These are phyloP conservation scores for Candida corydali DNA, from an alignment of 805 yeast genomes.

Conservation along the genomic window DNA sequence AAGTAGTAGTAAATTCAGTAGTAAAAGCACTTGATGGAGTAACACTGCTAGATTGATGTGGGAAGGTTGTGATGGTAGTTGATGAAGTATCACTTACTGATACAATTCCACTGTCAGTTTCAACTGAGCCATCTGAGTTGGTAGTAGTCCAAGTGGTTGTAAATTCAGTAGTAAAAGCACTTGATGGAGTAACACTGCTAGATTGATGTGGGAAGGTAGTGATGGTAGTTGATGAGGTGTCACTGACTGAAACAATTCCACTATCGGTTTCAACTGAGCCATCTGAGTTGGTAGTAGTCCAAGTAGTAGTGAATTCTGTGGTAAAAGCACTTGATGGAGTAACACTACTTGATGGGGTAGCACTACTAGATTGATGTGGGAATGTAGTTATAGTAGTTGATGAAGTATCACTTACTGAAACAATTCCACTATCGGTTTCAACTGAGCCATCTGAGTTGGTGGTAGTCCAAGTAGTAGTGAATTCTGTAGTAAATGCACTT, in stretches of 20 bases:
- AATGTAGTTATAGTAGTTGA: neutral
- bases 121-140: slow-evolving; percentile 1
- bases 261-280: neutral
- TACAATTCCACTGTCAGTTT: slow-evolving; percentile 9
- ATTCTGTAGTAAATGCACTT: neutral
- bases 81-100: slow-evolving; percentile 4
- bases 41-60: neutral
- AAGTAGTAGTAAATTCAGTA: neutral
- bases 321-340: neutral
- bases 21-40: neutral
- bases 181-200: slow-evolving; percentile 4
- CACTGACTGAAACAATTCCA: neutral
- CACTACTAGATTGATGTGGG: neutral
- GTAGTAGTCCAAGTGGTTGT: slow-evolving; percentile 11
- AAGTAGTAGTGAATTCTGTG: neutral
- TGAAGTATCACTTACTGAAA: neutral
- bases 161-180: slow-evolving; percentile 4
- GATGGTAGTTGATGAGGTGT: neutral
- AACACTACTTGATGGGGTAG: neutral
- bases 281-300: neutral
- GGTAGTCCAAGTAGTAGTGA: neutral
- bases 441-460: neutral
- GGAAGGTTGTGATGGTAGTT: slow-evolving; percentile 5
- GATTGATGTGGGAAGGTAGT: neutral
- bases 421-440: neutral